A percentile compares a stretch with the other conserved stretches of the same genome.
Evolutionary conservation across 1,284 basidiomycete species (phyloP).

Genomic region (Termitomyces sp.): DNA sequence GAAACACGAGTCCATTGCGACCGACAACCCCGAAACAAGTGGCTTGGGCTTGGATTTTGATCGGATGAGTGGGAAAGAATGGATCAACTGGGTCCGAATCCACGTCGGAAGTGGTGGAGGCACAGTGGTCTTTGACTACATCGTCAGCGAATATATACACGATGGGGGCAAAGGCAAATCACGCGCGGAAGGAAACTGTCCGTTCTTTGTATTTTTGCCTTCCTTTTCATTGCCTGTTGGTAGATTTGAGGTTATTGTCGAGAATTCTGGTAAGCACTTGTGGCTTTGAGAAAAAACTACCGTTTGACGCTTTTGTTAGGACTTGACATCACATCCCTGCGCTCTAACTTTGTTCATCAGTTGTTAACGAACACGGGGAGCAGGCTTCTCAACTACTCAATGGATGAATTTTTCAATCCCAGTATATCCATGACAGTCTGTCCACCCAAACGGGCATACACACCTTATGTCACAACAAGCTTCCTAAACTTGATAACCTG

Average conservation of each 20-base stretch:
- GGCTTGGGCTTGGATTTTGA: constrained; percentile 40
- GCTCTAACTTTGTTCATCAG: constrained; percentile 46
- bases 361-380: constrained; percentile 28
- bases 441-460: constrained; percentile 14
- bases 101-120: constrained; percentile 49
- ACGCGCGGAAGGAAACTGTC: constrained; percentile 23
- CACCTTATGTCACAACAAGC: constrained; percentile 12
- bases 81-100: constrained; percentile 62
- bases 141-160: constrained; percentile 36
- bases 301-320: constrained; percentile 25
- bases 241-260: constrained; percentile 56
- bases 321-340: constrained; percentile 33
- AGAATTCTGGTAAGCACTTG: constrained; percentile 43
- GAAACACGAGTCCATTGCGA: constrained; percentile 45
- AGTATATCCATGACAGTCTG: constrained; percentile 36
- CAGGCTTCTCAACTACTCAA: constrained; percentile 48
- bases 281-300: neutral
- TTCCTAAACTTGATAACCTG: constrained; percentile 25
- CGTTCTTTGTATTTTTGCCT: constrained; percentile 53
- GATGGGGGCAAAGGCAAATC: constrained; percentile 29
- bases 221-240: constrained; percentile 64
- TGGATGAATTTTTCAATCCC: constrained; percentile 54
- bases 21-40: constrained; percentile 31
- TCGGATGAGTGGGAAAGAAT: constrained; percentile 46
- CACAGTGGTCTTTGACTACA: constrained; percentile 56